Evolutionary conservation across 140 eudicot genomes (phyloP).

Genomic region (Bidens hawaiensis): DNA sequence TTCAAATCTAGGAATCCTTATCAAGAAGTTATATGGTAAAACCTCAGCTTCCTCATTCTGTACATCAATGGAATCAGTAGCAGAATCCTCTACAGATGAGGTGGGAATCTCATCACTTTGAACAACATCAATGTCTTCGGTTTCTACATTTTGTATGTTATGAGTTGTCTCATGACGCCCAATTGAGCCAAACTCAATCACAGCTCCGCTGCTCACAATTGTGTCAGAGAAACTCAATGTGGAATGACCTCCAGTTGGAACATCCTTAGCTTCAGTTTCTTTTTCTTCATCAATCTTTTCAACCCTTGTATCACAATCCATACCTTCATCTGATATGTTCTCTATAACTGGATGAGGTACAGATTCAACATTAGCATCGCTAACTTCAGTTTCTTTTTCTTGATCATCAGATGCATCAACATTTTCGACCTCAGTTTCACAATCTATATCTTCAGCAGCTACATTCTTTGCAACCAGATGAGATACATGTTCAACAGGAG

Average conservation of each 20-base stretch:
- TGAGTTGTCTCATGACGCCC: constrained; percentile 32
- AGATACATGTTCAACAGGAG: constrained; percentile 12
- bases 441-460: constrained; percentile 12
- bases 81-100: constrained; percentile 34
- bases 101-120: constrained; percentile 32
- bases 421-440: constrained; percentile 25
- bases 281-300: constrained; percentile 25
- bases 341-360: constrained; percentile 26
- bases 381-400: constrained; percentile 26
- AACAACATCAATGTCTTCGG: constrained; percentile 19
- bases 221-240: constrained; percentile 17
- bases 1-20: constrained; percentile 70
- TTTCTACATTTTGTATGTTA: constrained; percentile 14
- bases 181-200: constrained; percentile 38
- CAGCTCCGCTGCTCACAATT: constrained; percentile 17
- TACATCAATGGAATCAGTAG: constrained; percentile 31
- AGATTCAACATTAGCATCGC: constrained; percentile 20
- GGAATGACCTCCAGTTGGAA: constrained; percentile 20
- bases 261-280: constrained; percentile 27
- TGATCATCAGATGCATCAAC: constrained; percentile 24
- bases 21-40: constrained; percentile 52
- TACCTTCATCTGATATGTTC: constrained; percentile 16
- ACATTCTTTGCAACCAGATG: constrained; percentile 23
- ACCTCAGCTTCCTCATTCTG: constrained; percentile 27
- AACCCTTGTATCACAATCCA: constrained; percentile 15